These are phyloP conservation scores for Protomyces pachydermus DNA, from an alignment of 1,139 yeast genomes.

Conservation along the genomic window DNA sequence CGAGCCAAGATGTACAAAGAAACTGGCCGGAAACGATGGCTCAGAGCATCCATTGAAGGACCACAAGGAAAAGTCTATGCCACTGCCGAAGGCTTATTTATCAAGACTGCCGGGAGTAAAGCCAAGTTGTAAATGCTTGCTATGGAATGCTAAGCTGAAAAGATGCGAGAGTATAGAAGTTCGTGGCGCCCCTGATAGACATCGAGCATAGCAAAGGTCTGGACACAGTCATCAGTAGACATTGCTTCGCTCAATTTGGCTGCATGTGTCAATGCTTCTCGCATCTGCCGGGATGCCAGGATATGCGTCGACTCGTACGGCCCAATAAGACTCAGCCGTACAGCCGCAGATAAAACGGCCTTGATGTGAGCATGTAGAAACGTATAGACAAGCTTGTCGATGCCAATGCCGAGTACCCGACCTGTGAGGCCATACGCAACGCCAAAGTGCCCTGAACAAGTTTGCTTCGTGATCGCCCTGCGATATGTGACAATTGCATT, in stretches of 20 bases:
- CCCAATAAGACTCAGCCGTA: slow-evolving; percentile 27
- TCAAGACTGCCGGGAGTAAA: neutral
- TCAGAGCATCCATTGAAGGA: slow-evolving; percentile 15
- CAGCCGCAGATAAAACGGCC: slow-evolving; percentile 28
- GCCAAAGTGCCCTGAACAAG: slow-evolving; percentile 26
- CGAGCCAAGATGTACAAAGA: slow-evolving; percentile 5
- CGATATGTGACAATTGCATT: neutral
- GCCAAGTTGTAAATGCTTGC: neutral
- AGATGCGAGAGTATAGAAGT: slow-evolving; percentile 27
- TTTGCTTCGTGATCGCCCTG: neutral
- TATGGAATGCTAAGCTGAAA: slow-evolving; percentile 8
- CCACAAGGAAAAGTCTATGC: slow-evolving; percentile 11
- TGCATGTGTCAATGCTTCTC: neutral
- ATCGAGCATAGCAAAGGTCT: slow-evolving; percentile 25
- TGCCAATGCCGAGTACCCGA: slow-evolving; percentile 17
- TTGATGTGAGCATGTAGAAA: slow-evolving; percentile 25
- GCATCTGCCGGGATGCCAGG: slow-evolving; percentile 21
- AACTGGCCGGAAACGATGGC: slow-evolving; percentile 14
- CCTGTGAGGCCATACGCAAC: slow-evolving; percentile 27
- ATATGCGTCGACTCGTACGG: slow-evolving; percentile 25
- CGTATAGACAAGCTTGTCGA: slow-evolving; percentile 11
- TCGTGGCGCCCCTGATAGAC: slow-evolving; percentile 29
- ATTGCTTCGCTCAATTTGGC: neutral
- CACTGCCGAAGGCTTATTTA: slow-evolving; percentile 5
- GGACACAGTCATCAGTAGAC: slow-evolving; percentile 18